Evolutionary conservation across 139 green algal genomes (phyloP), one percentile per base, ranked within the genome.

Genomic region (Prasinococcaceae sp.): DNA sequence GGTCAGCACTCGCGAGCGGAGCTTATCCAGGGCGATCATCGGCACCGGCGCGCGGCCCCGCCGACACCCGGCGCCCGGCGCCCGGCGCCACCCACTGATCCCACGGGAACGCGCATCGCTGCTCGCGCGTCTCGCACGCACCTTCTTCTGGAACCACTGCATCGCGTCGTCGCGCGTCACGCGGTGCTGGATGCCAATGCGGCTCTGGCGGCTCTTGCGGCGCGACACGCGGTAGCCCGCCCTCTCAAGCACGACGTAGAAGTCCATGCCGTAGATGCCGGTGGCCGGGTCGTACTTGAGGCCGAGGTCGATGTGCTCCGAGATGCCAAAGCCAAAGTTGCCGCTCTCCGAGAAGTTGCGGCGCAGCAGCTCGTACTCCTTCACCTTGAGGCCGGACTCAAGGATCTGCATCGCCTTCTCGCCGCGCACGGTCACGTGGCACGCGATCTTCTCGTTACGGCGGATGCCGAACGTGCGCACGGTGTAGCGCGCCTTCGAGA

Each of bases 261-360:
- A 99, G 74, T 99, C 92, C 92, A 99, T 99, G 59, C 90, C 90
- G 68, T 95, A 99, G 55, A 99, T 99, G 46, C 92, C 92, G 30
- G 92, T 99, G 62, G 84, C 94, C 25, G 92, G 92, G 66, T 99
- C 92, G 68, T 99, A 99, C 80, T 99, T 99, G 77, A 99, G 95
- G 55, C 92, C 92, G 66, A 99, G 75, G 50, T 99, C 92, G 65
- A 99, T 99, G 81, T 99, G 92, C 81, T 99, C 92, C 54, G 65
- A 53, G 40, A 69, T 69, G 25, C 60, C 55, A 75, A 94, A 95
- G 63, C 90, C 90, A 54, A 80, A 79, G 55, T 56, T 67, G 27
- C 73, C 71, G 30, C 75, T 86, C 30, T 87, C 79, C 19, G 74
- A 88, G 79, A 99, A 99, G 76, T 99, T 99, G 55, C 73, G 81